Conservation (phyloP, 129 eudicot species). For the Heracleum sosnowskyi region DNA sequence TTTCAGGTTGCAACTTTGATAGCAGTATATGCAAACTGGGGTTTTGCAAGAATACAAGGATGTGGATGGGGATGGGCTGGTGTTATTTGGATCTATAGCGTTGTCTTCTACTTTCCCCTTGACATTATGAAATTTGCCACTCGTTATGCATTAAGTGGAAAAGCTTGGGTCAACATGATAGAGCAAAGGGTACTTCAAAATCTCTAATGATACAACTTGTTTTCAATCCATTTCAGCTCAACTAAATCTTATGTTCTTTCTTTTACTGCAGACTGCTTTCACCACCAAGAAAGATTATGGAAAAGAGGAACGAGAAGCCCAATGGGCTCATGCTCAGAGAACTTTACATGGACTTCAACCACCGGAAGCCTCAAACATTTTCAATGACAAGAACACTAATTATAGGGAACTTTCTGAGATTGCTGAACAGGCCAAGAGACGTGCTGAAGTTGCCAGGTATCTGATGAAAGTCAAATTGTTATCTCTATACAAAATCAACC, state of each 20-base stretch:
- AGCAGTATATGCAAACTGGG: slow-evolving; percentile 93
- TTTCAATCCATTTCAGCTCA: background rate
- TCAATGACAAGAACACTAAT: slow-evolving; percentile 21
- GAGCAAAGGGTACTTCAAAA: slow-evolving; percentile 67
- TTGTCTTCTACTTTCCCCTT: slow-evolving; percentile 82
- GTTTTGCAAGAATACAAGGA: slow-evolving; percentile 80
- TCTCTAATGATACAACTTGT: no score
- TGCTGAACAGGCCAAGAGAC: slow-evolving; percentile 30
- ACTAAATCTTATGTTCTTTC: background rate
- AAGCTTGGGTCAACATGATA: slow-evolving; percentile 79
- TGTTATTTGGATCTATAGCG: slow-evolving; percentile 78
- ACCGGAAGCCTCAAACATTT: slow-evolving; percentile 15
- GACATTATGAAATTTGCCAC: slow-evolving; percentile 71
- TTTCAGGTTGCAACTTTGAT: slow-evolving; percentile 77
- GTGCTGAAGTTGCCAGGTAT: slow-evolving; percentile 33
- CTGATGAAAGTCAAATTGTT: background rate
- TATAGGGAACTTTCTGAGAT: slow-evolving; percentile 31
- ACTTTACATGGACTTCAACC: slow-evolving; percentile 30
- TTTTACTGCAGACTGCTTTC: slow-evolving; percentile 21
- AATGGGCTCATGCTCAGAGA: slow-evolving; percentile 28
- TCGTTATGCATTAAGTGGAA: slow-evolving; percentile 76
- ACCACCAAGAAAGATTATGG: slow-evolving; percentile 27
- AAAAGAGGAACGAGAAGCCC: slow-evolving; percentile 26
- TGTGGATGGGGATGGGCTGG: slow-evolving; percentile 99
- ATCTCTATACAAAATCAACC: background rate